phyloP scores from a whole-genome alignment of 1,139 yeast species.

The Kodamaea sp. region DNA sequence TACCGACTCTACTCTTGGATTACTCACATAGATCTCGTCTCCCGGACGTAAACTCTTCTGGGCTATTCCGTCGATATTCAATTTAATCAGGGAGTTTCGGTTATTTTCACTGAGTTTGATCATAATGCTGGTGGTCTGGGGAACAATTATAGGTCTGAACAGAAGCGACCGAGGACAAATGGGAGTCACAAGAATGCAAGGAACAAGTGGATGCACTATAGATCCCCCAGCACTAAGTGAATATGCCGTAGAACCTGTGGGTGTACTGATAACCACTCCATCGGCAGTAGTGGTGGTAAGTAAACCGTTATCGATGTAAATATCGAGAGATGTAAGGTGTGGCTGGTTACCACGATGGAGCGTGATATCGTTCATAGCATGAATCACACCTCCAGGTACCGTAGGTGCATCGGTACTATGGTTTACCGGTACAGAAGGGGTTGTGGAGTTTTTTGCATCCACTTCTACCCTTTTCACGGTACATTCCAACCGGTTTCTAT shows the following conservation, averaged over 20 bases:
- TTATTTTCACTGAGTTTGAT: constrained; percentile 60
- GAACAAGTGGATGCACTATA: constrained; percentile 85
- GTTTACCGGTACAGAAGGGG: constrained; percentile 18
- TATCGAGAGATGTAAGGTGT: constrained; percentile 78
- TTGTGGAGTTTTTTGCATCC: constrained; percentile 2
- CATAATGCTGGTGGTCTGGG: constrained; percentile 68
- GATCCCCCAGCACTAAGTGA: constrained; percentile 90
- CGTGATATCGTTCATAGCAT: constrained; percentile 91
- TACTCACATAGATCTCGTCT: constrained; percentile 68
- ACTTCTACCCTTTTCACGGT: constrained; percentile 41
- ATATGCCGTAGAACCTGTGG: constrained; percentile 95
- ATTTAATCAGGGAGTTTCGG: constrained; percentile 46
- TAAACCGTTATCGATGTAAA: constrained; percentile 76
- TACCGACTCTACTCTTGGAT: constrained; percentile 6
- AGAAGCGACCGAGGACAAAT: constrained; percentile 88
- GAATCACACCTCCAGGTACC: constrained; percentile 31
- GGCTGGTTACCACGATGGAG: constrained; percentile 89
- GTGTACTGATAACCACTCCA: constrained; percentile 82
- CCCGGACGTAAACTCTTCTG: constrained; percentile 70
- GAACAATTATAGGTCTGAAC: constrained; percentile 82
- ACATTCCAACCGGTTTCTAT: constrained; percentile 77
- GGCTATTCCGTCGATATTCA: constrained; percentile 80
- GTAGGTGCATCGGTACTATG: constrained; percentile 6
- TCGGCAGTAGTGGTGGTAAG: constrained; percentile 91
- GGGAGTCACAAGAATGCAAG: constrained; percentile 81